These are phyloP conservation scores for Styphnolobium japonicum DNA, from an alignment of 306 rosid species.

Conservation along the genomic window DNA sequence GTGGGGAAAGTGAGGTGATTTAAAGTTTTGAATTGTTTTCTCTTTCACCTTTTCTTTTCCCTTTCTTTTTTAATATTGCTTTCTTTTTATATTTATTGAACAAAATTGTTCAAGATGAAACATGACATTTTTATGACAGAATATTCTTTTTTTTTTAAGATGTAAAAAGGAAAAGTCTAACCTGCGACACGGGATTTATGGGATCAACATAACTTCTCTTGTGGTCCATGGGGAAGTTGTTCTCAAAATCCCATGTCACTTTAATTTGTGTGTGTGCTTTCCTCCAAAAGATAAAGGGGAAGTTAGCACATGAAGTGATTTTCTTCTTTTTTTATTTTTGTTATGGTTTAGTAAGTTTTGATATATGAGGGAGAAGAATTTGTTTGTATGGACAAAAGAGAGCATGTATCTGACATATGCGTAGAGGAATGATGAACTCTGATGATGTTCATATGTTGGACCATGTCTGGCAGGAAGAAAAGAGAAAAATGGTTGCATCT, in stretches of 20 bases:
- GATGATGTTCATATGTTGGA: constrained; percentile 20
- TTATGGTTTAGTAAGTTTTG: constrained; percentile 1
- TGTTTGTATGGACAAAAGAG: background rate
- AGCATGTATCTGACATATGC: background rate
- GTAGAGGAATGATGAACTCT: constrained; percentile 14
- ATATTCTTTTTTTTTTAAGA: background rate
- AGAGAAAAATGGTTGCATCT: constrained; percentile 95
- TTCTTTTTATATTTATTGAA: background rate
- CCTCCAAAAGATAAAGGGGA: background rate
- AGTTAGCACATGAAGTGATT: background rate
- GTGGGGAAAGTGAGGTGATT: background rate
- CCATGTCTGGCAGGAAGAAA: constrained; percentile 71
- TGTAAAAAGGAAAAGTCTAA: background rate
- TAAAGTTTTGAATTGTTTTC: constrained; percentile 4
- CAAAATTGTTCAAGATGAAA: background rate
- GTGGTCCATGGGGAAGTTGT: background rate
- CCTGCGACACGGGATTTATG: background rate
- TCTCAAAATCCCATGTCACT: background rate
- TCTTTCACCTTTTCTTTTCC: background rate
- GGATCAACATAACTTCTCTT: background rate
- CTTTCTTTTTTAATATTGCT: background rate
- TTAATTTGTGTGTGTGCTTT: background rate
- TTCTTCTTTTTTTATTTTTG: background rate
- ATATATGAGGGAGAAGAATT: background rate
- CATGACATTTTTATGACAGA: background rate